Percentiles rank a stretch among this genome's conserved stretches.
Conservation (phyloP, 2,329 filamentous ascomycete genomes). For the Epichloe brachyelytri region DNA sequence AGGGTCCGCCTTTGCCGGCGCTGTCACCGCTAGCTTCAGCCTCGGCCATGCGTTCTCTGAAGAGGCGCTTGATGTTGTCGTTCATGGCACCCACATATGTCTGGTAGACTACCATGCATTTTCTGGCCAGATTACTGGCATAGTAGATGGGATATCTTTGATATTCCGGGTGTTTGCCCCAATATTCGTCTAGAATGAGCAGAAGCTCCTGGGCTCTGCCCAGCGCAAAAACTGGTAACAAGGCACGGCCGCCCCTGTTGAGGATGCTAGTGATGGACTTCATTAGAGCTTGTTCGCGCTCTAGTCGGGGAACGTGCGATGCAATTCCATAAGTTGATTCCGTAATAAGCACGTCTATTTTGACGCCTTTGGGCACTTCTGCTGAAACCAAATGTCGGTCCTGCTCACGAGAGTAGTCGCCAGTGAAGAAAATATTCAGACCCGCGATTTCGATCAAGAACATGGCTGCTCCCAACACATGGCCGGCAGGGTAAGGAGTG, state of each 20-base stretch:
- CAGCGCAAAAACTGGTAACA: slow-evolving; percentile 92
- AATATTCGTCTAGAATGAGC: slow-evolving; percentile 93
- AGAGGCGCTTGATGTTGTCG: slow-evolving; percentile 95
- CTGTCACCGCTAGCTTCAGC: slow-evolving; percentile 68
- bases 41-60: slow-evolving; percentile 82
- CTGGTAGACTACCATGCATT: slow-evolving; percentile 98
- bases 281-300: slow-evolving; percentile 88
- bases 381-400: slow-evolving; percentile 93
- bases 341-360: slow-evolving; percentile 92
- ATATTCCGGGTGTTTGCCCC: slow-evolving; percentile 76
- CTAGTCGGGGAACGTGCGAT: slow-evolving; percentile 78
- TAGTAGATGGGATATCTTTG: slow-evolving; percentile 95
- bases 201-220: slow-evolving; percentile 89
- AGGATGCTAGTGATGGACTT: slow-evolving; percentile 86
- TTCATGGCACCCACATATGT: slow-evolving; percentile 99
- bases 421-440: slow-evolving; percentile 92
- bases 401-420: slow-evolving; percentile 92
- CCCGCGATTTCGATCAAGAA: slow-evolving; percentile 95
- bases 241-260: slow-evolving; percentile 79
- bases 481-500: slow-evolving; percentile 90
- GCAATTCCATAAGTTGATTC: slow-evolving; percentile 96
- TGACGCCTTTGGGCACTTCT: slow-evolving; percentile 74
- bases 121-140: slow-evolving; percentile 83
- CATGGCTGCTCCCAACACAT: slow-evolving; percentile 98
- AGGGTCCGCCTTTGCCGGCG: slow-evolving; percentile 69